Percentiles rank a stretch among this genome's conserved stretches.
Evolutionary conservation across 495 filamentous ascomycete genomes (phyloP).

Genomic region (Penicillium bialowiezense): DNA sequence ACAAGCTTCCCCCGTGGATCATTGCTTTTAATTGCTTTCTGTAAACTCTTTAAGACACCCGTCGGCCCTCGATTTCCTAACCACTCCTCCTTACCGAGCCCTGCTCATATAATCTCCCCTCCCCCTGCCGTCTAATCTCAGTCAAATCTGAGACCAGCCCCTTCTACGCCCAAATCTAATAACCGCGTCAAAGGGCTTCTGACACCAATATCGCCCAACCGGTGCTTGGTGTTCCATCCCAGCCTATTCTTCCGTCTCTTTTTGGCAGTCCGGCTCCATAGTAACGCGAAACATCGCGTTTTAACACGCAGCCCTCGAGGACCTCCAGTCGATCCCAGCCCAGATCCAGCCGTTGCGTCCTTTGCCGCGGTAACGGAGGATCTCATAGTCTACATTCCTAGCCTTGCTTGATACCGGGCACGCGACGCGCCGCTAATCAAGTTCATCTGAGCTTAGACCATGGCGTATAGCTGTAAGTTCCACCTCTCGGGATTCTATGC

Average conservation of each 20-base stretch:
- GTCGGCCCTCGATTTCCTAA: conserved; percentile 3
- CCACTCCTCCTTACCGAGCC: conserved; percentile 16
- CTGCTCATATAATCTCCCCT: conserved; percentile 26
- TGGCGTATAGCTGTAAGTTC: conserved; percentile 43
- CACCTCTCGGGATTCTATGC: conserved; percentile 34
- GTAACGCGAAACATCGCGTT: conserved; percentile 20
- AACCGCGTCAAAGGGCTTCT: conserved; percentile 8
- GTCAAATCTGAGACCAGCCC: conserved; percentile 34
- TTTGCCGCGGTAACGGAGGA: conserved; percentile 35
- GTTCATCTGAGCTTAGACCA: conserved; percentile 31
- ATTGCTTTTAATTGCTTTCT: not conserved
- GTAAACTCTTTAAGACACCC: conserved; percentile 19
- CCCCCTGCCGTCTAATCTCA: conserved; percentile 14
- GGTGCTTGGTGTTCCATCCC: not conserved
- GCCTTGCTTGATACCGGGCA: conserved; percentile 41
- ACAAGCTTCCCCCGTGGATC: conserved; percentile 21
- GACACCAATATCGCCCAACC: conserved; percentile 5
- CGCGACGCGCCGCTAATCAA: conserved; percentile 37
- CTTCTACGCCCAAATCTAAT: conserved; percentile 6
- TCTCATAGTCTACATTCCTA: conserved; percentile 46
- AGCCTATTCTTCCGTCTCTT: conserved; percentile 4
- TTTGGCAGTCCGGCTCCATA: conserved; percentile 1
- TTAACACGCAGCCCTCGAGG: not conserved
- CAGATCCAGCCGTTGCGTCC: conserved; percentile 15
- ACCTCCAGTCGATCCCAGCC: conserved; percentile 14